Conservation (phyloP, 768 basidiomycete genomes). For the button mushroom (Agaricus bisporus) region DNA sequence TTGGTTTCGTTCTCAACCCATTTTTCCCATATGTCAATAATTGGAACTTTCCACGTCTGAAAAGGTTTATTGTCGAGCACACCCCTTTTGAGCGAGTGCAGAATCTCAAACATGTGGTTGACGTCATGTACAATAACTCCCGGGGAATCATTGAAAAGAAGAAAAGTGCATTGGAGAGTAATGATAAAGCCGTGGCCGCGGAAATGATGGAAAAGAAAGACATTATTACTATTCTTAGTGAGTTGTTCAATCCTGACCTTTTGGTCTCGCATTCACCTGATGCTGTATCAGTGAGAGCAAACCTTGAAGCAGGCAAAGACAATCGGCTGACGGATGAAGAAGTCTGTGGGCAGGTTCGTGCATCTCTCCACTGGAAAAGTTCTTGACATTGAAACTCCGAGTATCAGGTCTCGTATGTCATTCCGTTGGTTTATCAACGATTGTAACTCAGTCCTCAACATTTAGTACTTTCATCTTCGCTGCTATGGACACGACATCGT, state of each 20-base stretch:
- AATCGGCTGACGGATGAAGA: constrained; percentile 27
- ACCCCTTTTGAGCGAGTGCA: constrained; percentile 26
- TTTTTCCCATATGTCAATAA: constrained; percentile 1
- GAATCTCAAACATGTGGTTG: constrained; percentile 24
- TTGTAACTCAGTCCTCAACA: not conserved
- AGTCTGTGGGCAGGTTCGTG: no score
- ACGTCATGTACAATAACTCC: constrained; percentile 29
- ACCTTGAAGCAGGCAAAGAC: constrained; percentile 23
- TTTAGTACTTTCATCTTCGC: constrained; percentile 20
- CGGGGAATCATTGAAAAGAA: constrained; percentile 30
- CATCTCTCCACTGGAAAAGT: no score
- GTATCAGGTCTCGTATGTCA: not conserved
- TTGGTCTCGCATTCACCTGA: not conserved
- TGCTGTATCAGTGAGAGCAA: constrained; percentile 24
- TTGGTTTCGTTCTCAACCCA: constrained; percentile 6
- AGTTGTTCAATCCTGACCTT: constrained; percentile 11
- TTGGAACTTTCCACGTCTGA: constrained; percentile 3
- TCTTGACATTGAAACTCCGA: constrained; percentile 26
- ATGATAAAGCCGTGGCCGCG: constrained; percentile 24
- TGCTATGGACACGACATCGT: constrained; percentile 20
- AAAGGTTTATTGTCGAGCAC: constrained; percentile 24
- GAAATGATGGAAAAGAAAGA: constrained; percentile 37
- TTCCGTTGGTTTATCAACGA: not conserved
- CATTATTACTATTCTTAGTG: constrained; percentile 42
- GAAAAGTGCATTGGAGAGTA: constrained; percentile 23